Evolutionary conservation across 345 rosid genomes (phyloP), one percentile per base, ranked within the genome.

Genomic region (Melastoma malabathricum): DNA sequence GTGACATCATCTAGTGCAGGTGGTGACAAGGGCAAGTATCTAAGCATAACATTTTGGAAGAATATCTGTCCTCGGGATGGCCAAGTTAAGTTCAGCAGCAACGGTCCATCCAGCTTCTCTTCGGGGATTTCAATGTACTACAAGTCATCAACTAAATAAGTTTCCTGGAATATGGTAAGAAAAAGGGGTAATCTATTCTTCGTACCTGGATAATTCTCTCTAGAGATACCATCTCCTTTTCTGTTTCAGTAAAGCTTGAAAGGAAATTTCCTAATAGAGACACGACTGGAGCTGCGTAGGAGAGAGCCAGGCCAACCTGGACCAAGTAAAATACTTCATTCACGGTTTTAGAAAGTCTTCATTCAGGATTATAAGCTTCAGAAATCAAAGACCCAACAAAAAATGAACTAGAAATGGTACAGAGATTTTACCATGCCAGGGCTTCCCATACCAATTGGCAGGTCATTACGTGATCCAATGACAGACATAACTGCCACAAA

Each of bases 171-270:
- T 59, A 31, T 41, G 38, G 9, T 51, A 34, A n/a, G 38, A 29
- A 29, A 29, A 29, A 29, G 38, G 9, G 9, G 9, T 4, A 29
- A 10, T 5, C 38, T 29, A 4, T 29, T 10, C 38, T 63, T 52
- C 47, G 43, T 67, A 86, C 98, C 81, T 90, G 82, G 60, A 83
- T 80, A 63, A 70, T 81, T 69, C 96, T 86, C 79, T 90, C 96
- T 55, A 90, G 52, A 29, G 96, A 76, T 57, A 90, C 96, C 90
- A 89, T 81, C 70, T 90, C 98, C 58, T 86, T 89, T 67, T 89
- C 98, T 39, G 96, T 86, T 75, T 89, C 97, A 15, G 96, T 81
- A 64, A 89, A 86, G 70, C 90, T 89, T 54, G 97, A 71, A 58
- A 89, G 72, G 57, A 89, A 89, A 63, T 69, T 86, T 67, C 97